Evolutionary conservation across 768 basidiomycete genomes (phyloP), one percentile per base, ranked within the genome.

Genomic region (Tylopilus balloui): DNA sequence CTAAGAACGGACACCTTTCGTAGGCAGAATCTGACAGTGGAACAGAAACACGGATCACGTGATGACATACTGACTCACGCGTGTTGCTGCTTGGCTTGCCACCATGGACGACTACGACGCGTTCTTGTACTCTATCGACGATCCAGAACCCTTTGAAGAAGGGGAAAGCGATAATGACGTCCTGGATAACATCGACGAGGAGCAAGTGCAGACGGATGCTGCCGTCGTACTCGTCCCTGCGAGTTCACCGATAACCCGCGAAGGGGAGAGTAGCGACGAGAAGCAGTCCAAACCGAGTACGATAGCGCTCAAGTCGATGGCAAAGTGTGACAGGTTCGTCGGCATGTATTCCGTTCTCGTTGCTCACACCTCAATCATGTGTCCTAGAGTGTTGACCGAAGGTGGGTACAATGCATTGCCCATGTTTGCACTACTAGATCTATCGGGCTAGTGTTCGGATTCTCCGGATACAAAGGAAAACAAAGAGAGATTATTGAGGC

Each of bases 401-500:
- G 53, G 66, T 67, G 36, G n/a, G 61, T 46, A 9, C 40, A 32
- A 20, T 20, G 2, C 13, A 15, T 38, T 17, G n/a, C 21, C 7
- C 20, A 0, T 20, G 27, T 14, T 35, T 43, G 35, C 35, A 12
- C 17, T 15, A 12, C 11, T 25, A 10, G 7, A 42, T 24, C 28
- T 6, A 38, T 29, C 28, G n/a, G 31, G 21, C 24, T 45, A 90
- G 88, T 78, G 17, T 92, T 92, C 52, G 80, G 84, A 2, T 82
- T 88, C 61, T 53, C 70, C 0, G 73, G 60, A 4, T 92, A 83
- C 61, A 86, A 83, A 66, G 90, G 88, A 29, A 82, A 86, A 57
- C 90, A 92, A 69, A 77, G 79, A 53, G 80, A 84, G 50, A 84
- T 92, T 17, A 76, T 91, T 1, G 77, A 84, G 47, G 84, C 84